Evolutionary conservation across 2,329 filamentous ascomycete genomes (phyloP), one percentile per base, ranked within the genome.

Genomic region (Cadophora luteo-olivacea): DNA sequence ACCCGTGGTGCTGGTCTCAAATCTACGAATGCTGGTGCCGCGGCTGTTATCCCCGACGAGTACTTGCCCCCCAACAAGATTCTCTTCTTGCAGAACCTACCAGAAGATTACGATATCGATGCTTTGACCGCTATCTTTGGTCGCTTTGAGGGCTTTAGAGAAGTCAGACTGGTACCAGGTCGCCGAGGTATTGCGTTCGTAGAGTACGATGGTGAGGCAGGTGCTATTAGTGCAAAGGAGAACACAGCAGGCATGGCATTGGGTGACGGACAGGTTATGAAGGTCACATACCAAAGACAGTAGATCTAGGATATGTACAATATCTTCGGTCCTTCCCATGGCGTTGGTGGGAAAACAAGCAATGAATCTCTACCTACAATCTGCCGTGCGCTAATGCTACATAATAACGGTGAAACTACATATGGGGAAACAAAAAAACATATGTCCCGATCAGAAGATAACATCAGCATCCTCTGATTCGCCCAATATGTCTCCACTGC

Each of bases 41-140:
- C 90, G 3, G 86, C 91, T 12, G 91, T 94, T 66, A 90, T 98
- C 22, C 94, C 94, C n/a, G 96, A 98, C 86, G 96, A 99, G 82
- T 98, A 97, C 80, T 87, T 98, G 4, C 95, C 95, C 4, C 95
- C 96, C 45, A 98, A 98, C 87, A 97, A 97, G 84, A 97, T 94
- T 73, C 87, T 99, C 45, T 97, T 98, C 82, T 84, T 98, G 70
- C 93, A 97, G 82, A 95, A 98, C 76, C 82, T 99, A 45, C 94
- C 96, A 9, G 92, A 95, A 72, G 92, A 93, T 72, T 93, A 92
- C 81, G 92, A 92, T 79, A 89, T 92, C 76, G 94, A 97, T 72
- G 87, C 86, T 29, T 87, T 99, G 65, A 91, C 89, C 0, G 85
- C 86, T 38, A 89, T 98, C 70, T 99, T 98, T 81, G 89, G 89